phyloP scores from a whole-genome alignment of 164 flowering plant species.

The Berberis thunbergii region DNA sequence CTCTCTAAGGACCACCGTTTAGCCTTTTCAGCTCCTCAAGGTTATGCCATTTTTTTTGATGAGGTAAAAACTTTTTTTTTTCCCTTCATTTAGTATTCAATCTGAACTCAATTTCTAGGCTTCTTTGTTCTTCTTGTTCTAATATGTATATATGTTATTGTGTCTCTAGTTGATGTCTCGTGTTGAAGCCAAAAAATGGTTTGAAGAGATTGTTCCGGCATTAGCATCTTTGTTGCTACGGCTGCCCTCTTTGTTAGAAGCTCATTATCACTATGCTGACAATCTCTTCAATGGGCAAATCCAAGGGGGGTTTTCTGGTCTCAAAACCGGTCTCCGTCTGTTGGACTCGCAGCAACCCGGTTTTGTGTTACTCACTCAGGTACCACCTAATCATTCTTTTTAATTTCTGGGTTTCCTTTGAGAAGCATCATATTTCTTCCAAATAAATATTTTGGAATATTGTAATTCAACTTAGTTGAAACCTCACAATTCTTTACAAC shows the following conservation, averaged over 20 bases:
- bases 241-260: slow-evolving; percentile 59
- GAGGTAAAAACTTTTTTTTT: slow-evolving; percentile 23
- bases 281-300: slow-evolving; percentile 11
- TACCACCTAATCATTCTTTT: slow-evolving; percentile 4
- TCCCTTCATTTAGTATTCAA: neutral
- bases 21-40: slow-evolving; percentile 31
- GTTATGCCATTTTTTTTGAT: slow-evolving; percentile 66
- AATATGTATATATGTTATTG: slow-evolving; percentile 1
- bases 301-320: slow-evolving; percentile 7
- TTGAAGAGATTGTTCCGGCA: slow-evolving; percentile 50
- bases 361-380: slow-evolving; percentile 76
- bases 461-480: too few relatives aligned
- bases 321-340: slow-evolving; percentile 51
- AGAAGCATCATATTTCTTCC: too few relatives aligned
- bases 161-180: slow-evolving; percentile 42
- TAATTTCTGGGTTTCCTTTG: neutral
- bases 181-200: slow-evolving; percentile 60
- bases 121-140: neutral
- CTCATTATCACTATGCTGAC: slow-evolving; percentile 52
- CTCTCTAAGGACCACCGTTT: slow-evolving; percentile 22
- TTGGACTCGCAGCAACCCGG: slow-evolving; percentile 63
- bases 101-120: neutral
- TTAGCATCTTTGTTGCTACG: slow-evolving; percentile 54
- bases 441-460: too few relatives aligned
- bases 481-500: too few relatives aligned